Conservation (phyloP, 2,329 filamentous ascomycete species). For the Nemania diffusa region DNA sequence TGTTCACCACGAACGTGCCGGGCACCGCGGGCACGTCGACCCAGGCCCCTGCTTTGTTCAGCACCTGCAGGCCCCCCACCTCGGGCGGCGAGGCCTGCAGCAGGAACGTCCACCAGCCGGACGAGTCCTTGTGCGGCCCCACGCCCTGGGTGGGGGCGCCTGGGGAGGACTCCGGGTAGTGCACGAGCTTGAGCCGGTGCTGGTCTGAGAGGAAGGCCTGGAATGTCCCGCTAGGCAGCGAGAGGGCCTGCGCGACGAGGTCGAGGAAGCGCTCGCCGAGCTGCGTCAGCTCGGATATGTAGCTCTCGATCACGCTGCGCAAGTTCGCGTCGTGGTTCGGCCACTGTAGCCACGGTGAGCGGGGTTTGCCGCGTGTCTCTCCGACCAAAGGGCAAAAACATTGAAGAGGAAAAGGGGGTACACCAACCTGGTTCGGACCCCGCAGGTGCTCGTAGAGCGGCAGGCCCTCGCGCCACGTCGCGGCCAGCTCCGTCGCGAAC, state of each 20-base stretch:
- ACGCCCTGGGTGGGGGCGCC: constrained; percentile 60
- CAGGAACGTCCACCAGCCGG: constrained; percentile 72
- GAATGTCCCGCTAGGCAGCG: constrained; percentile 59
- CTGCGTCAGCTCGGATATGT: constrained; percentile 61
- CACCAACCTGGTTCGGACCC: constrained; percentile 60
- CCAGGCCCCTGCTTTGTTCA: constrained; percentile 61
- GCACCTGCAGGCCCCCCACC: constrained; percentile 61
- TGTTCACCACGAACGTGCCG: constrained; percentile 66
- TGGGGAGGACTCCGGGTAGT: constrained; percentile 56
- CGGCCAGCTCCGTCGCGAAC: constrained; percentile 64
- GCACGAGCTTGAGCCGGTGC: constrained; percentile 68
- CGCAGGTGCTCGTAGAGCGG: constrained; percentile 57
- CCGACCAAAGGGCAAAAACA: not conserved
- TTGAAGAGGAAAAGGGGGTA: not conserved
- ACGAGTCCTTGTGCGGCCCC: constrained; percentile 71
- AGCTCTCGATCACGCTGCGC: constrained; percentile 55
- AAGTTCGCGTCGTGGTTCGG: constrained; percentile 51
- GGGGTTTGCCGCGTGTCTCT: not conserved
- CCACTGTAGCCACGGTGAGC: constrained; percentile 51
- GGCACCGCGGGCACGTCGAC: constrained; percentile 59
- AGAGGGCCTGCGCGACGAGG: constrained; percentile 66
- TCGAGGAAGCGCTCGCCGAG: constrained; percentile 64
- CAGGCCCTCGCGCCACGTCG: constrained; percentile 47
- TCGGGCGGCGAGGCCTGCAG: constrained; percentile 66
- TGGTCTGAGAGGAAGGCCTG: constrained; percentile 65